Conservation (phyloP, 257 asterid genomes). For the Solanum rostratum region DNA sequence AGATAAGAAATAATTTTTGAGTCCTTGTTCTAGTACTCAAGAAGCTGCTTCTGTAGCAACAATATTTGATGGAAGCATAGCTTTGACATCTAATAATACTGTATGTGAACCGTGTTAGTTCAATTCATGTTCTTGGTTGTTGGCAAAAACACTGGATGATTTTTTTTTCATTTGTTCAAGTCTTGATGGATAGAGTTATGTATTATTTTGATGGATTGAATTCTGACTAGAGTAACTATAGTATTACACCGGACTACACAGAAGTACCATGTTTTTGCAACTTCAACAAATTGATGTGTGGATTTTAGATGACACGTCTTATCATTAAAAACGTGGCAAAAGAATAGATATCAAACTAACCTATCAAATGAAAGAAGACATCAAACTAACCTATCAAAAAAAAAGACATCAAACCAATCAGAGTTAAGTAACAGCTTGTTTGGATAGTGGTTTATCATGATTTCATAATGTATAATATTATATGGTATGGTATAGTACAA, state of each 20-base stretch:
- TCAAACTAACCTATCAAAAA: no score
- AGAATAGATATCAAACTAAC: not conserved
- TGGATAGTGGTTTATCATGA: no score
- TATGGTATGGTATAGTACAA: no score
- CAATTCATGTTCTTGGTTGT: not conserved
- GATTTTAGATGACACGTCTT: not conserved
- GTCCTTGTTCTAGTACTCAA: not conserved
- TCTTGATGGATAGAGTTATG: not conserved
- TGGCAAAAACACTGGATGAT: not conserved
- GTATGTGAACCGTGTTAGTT: not conserved
- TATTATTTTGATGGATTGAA: not conserved
- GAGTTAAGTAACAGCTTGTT: no score
- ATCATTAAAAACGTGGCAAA: not conserved
- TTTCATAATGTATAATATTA: no score
- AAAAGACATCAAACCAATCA: not conserved
- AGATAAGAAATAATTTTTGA: not conserved
- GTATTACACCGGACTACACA: not conserved
- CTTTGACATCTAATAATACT: not conserved
- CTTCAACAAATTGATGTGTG: not conserved
- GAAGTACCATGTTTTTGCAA: not conserved
- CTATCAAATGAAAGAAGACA: not conserved
- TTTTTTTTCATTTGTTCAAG: not conserved
- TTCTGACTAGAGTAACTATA: not conserved
- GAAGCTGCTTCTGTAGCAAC: not conserved
- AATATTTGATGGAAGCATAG: not conserved